Evolutionary conservation across 768 basidiomycete genomes (phyloP), one percentile per base, ranked within the genome.

Genomic region (Tylopilus subfusipes): DNA sequence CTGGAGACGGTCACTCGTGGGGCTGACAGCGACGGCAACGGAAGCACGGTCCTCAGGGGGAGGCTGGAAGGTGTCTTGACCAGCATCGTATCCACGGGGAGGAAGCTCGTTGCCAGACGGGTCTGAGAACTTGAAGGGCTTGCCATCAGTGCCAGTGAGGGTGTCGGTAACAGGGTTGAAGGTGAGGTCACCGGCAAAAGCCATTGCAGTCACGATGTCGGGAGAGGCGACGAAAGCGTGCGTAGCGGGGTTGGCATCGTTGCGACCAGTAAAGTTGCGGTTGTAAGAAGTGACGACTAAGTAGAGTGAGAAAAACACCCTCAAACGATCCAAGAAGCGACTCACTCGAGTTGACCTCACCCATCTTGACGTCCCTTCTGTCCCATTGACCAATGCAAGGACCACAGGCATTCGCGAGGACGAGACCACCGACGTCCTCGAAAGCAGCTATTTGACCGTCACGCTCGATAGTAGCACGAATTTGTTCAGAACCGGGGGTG

Each of bases 331-430:
- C 0, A 31, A n/a, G 7, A 22, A 2, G 19, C 19, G 8, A 80
- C 90, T 44, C 62, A 92, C 90, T 99, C 42, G 97, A 96, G 84
- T 98, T 99, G 64, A 82, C 77, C 64, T 90, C 92, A 67, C 96
- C 97, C 83, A 93, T 98, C 82, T 92, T 87, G 47, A 98, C 92
- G 63, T 99, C 97, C 67, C 85, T 77, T 69, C 97, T 82, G 76
- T 98, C 96, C 97, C 97, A 99, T 73, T 98, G 96, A 66, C 97
- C 97, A 60, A 98, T 98, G 74, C 97, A 98, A 68, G 97, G 97
- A 45, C 97, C 97, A 70, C 97, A 99, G 50, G 97, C 97, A 68
- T 98, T 99, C 62, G 97, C 97, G 50, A 99, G 85, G 44, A 99
- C 93, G 49, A 94, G 68, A 63, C 93, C 97, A 54, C 97, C 97